These are phyloP conservation scores for Grammothele lineata DNA, from an alignment of 768 basidiomycete species.

Conservation along the genomic window DNA sequence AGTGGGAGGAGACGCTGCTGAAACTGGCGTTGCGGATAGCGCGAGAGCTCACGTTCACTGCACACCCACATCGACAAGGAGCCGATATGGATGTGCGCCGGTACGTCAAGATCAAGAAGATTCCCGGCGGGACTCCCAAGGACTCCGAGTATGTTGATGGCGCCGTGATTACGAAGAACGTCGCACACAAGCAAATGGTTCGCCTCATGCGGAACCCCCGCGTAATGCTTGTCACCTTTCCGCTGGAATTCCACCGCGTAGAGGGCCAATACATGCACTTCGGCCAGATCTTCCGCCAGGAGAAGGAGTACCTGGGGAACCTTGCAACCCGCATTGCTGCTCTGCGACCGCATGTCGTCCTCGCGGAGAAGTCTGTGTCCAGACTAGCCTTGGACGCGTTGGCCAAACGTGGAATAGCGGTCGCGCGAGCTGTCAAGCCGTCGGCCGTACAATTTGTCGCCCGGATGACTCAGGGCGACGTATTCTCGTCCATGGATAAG, in stretches of 20 bases:
- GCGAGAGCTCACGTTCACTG: slow-evolving; percentile 76
- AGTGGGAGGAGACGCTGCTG: slow-evolving; percentile 87
- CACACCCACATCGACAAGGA: slow-evolving; percentile 67
- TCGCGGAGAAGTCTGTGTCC: slow-evolving; percentile 90
- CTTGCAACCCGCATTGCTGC: slow-evolving; percentile 88
- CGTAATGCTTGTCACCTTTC: slow-evolving; percentile 95
- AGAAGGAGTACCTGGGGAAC: slow-evolving; percentile 88
- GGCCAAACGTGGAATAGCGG: slow-evolving; percentile 79
- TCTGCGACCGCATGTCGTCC: slow-evolving; percentile 84
- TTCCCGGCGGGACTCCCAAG: slow-evolving; percentile 86
- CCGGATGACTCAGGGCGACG: slow-evolving; percentile 92
- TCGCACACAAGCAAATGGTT: slow-evolving; percentile 94
- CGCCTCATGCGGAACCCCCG: slow-evolving; percentile 79
- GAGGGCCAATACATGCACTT: slow-evolving; percentile 93
- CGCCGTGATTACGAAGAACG: slow-evolving; percentile 96
- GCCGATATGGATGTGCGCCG: slow-evolving; percentile 93
- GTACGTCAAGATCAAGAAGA: slow-evolving; percentile 98
- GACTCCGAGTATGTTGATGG: slow-evolving; percentile 98
- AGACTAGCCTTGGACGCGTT: slow-evolving; percentile 86
- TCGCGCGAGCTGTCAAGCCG: slow-evolving; percentile 85
- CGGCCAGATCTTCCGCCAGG: slow-evolving; percentile 85
- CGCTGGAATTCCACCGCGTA: slow-evolving; percentile 88
- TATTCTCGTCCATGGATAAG: slow-evolving; percentile 94
- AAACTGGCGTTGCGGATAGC: slow-evolving; percentile 83
- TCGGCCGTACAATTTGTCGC: slow-evolving; percentile 85